A percentile compares a stretch with the other conserved stretches of the same genome.
Evolutionary conservation across 495 filamentous ascomycete species (phyloP).

Genomic region (Lichenothelia convexa): DNA sequence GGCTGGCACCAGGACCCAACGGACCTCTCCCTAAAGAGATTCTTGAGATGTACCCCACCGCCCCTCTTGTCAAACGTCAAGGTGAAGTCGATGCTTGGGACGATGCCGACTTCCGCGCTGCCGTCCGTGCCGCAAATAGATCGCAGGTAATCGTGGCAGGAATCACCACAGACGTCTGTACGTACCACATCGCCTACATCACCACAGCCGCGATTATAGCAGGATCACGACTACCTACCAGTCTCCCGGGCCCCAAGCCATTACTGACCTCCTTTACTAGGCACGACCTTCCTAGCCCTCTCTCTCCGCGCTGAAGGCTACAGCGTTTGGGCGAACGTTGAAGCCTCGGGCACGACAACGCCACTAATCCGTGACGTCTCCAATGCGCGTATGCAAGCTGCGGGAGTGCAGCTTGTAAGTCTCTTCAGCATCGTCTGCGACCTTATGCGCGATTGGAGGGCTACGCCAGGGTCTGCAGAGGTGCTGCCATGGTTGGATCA

Average conservation of each 20-base stretch:
- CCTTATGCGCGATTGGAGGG: conserved; percentile 64
- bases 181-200: conserved; percentile 9
- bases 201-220: no score
- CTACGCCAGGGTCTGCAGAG: conserved; percentile 42
- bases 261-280: no score
- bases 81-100: conserved; percentile 75
- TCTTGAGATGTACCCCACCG: conserved; percentile 43
- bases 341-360: conserved; percentile 48
- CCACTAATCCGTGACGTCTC: conserved; percentile 36
- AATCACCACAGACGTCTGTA: conserved; percentile 62
- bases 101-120: conserved; percentile 48
- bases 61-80: conserved; percentile 46
- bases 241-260: no score
- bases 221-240: no score
- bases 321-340: conserved; percentile 59
- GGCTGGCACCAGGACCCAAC: conserved; percentile 34
- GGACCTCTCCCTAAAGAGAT: conserved; percentile 57
- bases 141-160: conserved; percentile 57
- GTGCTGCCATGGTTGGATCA: conserved; percentile 48
- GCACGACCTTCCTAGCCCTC: conserved; percentile 54
- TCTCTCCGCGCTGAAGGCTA: conserved; percentile 55
- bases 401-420: conserved; percentile 45
- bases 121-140: conserved; percentile 44
- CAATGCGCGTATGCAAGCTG: conserved; percentile 45
- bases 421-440: conserved; percentile 52